phyloP scores from a whole-genome alignment of 805 yeast species.

The Yarrowia sp. region DNA sequence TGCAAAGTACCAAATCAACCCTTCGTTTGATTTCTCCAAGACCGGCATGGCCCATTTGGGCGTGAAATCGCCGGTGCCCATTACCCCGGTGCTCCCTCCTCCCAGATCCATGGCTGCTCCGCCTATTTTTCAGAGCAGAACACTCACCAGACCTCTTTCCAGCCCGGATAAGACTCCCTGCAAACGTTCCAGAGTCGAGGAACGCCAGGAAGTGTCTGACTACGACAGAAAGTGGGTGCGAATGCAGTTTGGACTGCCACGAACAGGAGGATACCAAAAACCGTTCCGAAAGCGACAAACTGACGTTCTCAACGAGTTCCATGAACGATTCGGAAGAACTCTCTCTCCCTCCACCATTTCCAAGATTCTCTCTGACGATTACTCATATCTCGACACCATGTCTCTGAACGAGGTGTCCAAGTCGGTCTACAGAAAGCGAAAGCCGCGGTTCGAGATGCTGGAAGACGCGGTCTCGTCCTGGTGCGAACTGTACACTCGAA shows the following conservation, averaged over 20 bases:
- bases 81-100: slow-evolving; percentile 29
- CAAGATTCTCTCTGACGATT: slow-evolving; percentile 30
- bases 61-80: neutral
- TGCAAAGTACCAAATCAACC: slow-evolving; percentile 31
- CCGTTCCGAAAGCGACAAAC: slow-evolving; percentile 16
- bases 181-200: slow-evolving; percentile 8
- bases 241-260: slow-evolving; percentile 23
- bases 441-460: slow-evolving; percentile 21
- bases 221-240: slow-evolving; percentile 28
- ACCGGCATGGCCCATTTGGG: slow-evolving; percentile 26
- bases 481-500: slow-evolving; percentile 30
- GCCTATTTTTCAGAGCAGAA: slow-evolving; percentile 16
- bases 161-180: slow-evolving; percentile 27
- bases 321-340: slow-evolving; percentile 9
- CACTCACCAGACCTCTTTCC: neutral
- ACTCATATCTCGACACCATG: slow-evolving; percentile 18
- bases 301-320: slow-evolving; percentile 11
- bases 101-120: slow-evolving; percentile 24
- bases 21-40: slow-evolving; percentile 18
- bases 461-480: slow-evolving; percentile 21
- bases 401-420: slow-evolving; percentile 19
- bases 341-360: slow-evolving; percentile 9
- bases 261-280: slow-evolving; percentile 23
- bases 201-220: slow-evolving; percentile 22
- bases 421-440: slow-evolving; percentile 6